Conservation (phyloP, 2,329 filamentous ascomycete genomes). For the Paraconiothyrium sp. region DNA sequence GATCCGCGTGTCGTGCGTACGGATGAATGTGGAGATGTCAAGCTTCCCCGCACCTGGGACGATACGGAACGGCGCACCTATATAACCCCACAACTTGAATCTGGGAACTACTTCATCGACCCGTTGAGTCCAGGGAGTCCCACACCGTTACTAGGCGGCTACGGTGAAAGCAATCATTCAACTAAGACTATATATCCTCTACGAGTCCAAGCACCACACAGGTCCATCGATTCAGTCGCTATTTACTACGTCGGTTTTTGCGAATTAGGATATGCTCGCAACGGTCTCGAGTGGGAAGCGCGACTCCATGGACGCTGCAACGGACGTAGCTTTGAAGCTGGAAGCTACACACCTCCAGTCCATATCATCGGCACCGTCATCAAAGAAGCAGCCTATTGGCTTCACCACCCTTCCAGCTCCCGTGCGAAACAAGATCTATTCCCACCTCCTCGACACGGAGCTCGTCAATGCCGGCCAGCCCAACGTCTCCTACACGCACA, state of each 20-base stretch:
- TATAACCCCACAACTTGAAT: slow-evolving; percentile 33
- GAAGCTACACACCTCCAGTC: slow-evolving; percentile 22
- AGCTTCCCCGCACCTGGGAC: slow-evolving; percentile 39
- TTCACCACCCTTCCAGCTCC: slow-evolving; percentile 39
- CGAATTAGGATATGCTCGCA: background rate
- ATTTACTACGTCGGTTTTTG: background rate
- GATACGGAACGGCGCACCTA: slow-evolving; percentile 26
- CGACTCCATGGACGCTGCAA: slow-evolving; percentile 45
- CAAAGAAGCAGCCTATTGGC: slow-evolving; percentile 34
- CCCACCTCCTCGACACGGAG: slow-evolving; percentile 45
- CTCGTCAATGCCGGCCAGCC: slow-evolving; percentile 40
- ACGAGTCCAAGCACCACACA: background rate
- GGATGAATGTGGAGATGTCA: slow-evolving; percentile 11
- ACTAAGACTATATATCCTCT: background rate
- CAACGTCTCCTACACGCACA: slow-evolving; percentile 44
- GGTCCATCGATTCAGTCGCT: background rate
- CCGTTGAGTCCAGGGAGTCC: too few relatives aligned
- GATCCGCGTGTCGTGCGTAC: slow-evolving; percentile 36
- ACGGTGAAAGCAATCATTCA: too few relatives aligned
- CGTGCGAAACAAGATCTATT: slow-evolving; percentile 46
- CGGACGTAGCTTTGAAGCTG: slow-evolving; percentile 27
- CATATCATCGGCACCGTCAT: background rate
- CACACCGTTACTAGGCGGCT: too few relatives aligned
- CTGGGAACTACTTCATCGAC: background rate
- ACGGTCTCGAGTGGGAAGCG: slow-evolving; percentile 31